A percentile compares a stretch with the other conserved stretches of the same genome.
phyloP scores from a whole-genome alignment of 2,329 filamentous ascomycete species.

The Lasiodiplodia sp. region DNA sequence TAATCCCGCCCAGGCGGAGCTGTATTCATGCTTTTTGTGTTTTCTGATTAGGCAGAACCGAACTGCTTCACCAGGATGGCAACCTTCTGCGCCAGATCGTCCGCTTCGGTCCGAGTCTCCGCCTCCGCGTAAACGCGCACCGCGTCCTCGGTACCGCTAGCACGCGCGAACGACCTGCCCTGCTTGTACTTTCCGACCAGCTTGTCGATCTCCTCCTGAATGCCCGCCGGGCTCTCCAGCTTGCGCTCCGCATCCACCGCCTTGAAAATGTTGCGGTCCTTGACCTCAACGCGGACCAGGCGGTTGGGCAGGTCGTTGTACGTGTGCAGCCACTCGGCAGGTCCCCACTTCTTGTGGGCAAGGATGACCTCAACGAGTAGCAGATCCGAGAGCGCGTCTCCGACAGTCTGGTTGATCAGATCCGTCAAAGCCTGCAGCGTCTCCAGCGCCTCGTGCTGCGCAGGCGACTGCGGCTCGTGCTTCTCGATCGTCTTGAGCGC shows the following conservation, averaged over 20 bases:
- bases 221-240: constrained; percentile 77
- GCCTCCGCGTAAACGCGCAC: constrained; percentile 97
- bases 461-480: constrained; percentile 86
- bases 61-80: constrained; percentile 70
- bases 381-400: constrained; percentile 94
- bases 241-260: constrained; percentile 92
- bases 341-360: constrained; percentile 90
- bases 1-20: neutral
- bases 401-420: constrained; percentile 97
- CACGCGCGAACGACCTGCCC: constrained; percentile 87
- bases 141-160: constrained; percentile 94
- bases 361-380: constrained; percentile 95
- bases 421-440: constrained; percentile 83
- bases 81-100: constrained; percentile 87
- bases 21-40: neutral
- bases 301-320: constrained; percentile 95
- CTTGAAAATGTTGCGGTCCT: constrained; percentile 86
- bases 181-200: constrained; percentile 90
- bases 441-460: constrained; percentile 87
- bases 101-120: constrained; percentile 84
- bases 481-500: constrained; percentile 80
- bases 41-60: constrained; percentile 16
- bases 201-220: constrained; percentile 86
- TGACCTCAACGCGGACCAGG: constrained; percentile 90
- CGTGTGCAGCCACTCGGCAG: constrained; percentile 89